Evolutionary conservation across 805 yeast genomes (phyloP), one percentile per base, ranked within the genome.

Genomic region (Ogataea paraovalis): DNA sequence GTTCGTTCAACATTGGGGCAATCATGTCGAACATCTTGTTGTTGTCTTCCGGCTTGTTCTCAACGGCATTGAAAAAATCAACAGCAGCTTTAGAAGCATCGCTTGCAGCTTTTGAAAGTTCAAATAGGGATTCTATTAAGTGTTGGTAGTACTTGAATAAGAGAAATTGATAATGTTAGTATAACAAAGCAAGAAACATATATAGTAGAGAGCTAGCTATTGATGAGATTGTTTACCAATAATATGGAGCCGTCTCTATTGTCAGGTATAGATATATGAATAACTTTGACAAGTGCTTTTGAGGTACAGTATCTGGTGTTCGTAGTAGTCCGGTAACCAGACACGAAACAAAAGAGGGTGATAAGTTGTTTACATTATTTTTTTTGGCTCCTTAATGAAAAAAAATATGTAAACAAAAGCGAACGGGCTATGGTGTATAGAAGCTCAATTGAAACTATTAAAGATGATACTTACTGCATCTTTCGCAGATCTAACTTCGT

Each of bases 81-180:
- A 87, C 79, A 30, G 91, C 80, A 21, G 95, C 92, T 28, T 81
- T 68, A 25, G 96, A 88, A 45, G 92, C 88, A 48, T 85, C 91
- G 53, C 78, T 80, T 33, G 96, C 92, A n/a, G 95, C 89, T 61
- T 83, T 87, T 39, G 94, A 82, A 46, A 90, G 78, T 62, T 86
- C 91, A 59, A 83, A 85, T 51, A 90, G 76, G 1, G 96, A 80
- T 37, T 94, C 78, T 48, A 90, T 90, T 33, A 85, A 78, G 83
- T 80, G 47, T 10, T 28, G 39, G 16, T 34, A 34, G 12, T 34
- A 34, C 38, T 34, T 30, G 34, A 30, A 10, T 7, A 12, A 7
- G 12, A 12, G 16, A 30, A 21, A 22, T 33, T 45, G 30, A 42
- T 13, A 32, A 32, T 45, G 61, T 57, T 57, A 57, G 61, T 50